These are phyloP conservation scores for Phallus indusiatus DNA, from an alignment of 768 basidiomycete species.

Conservation along the genomic window DNA sequence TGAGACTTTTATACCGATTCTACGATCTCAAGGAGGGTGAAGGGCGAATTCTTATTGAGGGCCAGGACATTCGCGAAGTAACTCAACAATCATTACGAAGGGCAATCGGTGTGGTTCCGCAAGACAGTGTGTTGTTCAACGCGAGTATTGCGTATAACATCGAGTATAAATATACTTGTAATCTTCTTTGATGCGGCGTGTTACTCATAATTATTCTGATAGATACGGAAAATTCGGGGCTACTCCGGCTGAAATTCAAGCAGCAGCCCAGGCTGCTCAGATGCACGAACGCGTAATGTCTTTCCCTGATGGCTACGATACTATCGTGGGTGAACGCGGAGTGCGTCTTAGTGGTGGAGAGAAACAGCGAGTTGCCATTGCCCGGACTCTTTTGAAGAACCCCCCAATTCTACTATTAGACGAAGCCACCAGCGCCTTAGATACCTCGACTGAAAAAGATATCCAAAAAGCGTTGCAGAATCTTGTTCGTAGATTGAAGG, in stretches of 20 bases:
- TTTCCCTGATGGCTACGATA: conserved; percentile 81
- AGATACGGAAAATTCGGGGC: conserved; percentile 75
- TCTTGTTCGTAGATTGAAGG: conserved; percentile 31
- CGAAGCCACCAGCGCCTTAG: conserved; percentile 75
- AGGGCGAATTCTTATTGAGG: conserved; percentile 75
- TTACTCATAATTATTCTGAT: neutral
- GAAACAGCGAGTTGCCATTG: conserved; percentile 84
- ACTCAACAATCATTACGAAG: conserved; percentile 72
- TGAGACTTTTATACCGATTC: conserved; percentile 86
- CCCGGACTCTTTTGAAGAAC: conserved; percentile 77
- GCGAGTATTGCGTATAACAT: conserved; percentile 65
- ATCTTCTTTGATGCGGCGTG: too few species aligned
- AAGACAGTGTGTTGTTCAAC: conserved; percentile 72
- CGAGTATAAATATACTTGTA: conserved; percentile 32
- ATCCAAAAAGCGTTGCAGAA: conserved; percentile 84
- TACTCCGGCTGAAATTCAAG: conserved; percentile 62
- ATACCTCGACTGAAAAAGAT: conserved; percentile 84
- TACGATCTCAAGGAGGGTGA: conserved; percentile 80
- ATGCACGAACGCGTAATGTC: conserved; percentile 79
- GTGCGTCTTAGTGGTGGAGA: conserved; percentile 80
- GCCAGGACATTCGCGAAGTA: conserved; percentile 78
- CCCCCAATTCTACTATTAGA: conserved; percentile 74
- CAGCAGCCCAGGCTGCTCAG: conserved; percentile 71
- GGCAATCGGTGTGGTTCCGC: conserved; percentile 86
- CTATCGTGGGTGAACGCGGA: conserved; percentile 85